Base-by-base conservation (phyloP, 352 stramenopile genomes). In the Pythium phragmitis region DNA sequence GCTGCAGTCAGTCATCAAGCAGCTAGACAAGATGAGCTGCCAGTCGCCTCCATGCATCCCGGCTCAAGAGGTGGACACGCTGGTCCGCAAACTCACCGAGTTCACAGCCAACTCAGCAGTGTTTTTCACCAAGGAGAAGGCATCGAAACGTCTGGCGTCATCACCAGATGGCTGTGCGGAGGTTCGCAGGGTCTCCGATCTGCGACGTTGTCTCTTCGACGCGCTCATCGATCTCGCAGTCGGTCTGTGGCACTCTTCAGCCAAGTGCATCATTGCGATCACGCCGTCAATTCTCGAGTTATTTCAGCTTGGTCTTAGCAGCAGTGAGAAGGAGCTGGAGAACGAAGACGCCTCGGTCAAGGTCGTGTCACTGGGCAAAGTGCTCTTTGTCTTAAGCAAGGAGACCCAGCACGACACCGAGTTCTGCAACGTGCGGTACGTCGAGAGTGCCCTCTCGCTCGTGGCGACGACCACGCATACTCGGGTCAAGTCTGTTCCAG, bases 361-460 rank as follows among this genome's bases (percentile, higher is more conserved):
- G 64, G 48, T 86, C 0, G 57, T 77, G 7, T 65, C 65, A 16
- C 49, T 89, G 2, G 75, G 74, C 4, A 94, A 94, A 53, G 66
- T 68, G 14, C 69, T 92, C 4, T 94, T 94, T 54, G 70, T 90
- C 33, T 63, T 90, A 34, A 91, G 81, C 59, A 94, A 94, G 49
- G 79, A 92, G 9, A 80, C 72, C 17, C 46, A 34, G 1, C 91
- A 94, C 55, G 85, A 94, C 63, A 53, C 48, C 16, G 64, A 36
- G 7, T 94, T 94, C 55, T 90, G 76, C 72, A 74, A 80, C 39
- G 76, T 92, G 1, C 71, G 68, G 12, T 87, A 87, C 45, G 77
- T 91, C 8, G 85, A 94, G 47, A 79, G 75, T 6, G 70, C 79
- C 9, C 68, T 94, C 2, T 54, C 68, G 9, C 55, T 76, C 16